These are phyloP conservation scores for Thermothelomyces thermophilus DNA, from an alignment of 2,329 filamentous ascomycete species.

Conservation along the genomic window DNA sequence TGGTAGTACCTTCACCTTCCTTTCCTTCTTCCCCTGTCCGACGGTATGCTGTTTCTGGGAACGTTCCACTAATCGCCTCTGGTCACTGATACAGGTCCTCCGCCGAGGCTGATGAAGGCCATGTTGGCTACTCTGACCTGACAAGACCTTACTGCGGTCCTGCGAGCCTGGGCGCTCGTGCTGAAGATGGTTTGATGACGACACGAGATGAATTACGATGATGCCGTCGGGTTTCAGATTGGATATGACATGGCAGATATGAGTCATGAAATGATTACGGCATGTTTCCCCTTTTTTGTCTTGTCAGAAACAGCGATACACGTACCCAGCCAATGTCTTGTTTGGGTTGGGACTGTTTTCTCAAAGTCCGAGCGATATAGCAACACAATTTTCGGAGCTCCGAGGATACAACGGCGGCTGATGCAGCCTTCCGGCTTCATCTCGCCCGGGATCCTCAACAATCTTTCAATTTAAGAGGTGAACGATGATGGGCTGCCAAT, in stretches of 20 bases:
- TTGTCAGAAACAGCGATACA: not conserved
- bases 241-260: not conserved
- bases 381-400: no score
- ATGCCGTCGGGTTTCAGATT: not conserved
- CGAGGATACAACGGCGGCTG: no score
- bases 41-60: no score
- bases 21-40: not conserved
- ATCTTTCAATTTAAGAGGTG: no score
- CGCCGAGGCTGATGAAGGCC: conserved; percentile 56
- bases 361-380: no score
- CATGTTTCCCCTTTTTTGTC: not conserved
- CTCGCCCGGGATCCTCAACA: no score
- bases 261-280: conserved; percentile 2
- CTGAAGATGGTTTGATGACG: not conserved
- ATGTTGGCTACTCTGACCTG: conserved; percentile 66
- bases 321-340: no score
- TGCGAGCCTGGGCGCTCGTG: not conserved
- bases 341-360: no score
- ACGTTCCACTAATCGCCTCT: conserved; percentile 22
- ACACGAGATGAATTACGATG: not conserved
- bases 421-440: no score
- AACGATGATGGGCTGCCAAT: no score
- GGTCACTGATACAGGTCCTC: conserved; percentile 45
- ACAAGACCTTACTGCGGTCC: not conserved
- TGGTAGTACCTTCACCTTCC: no score